Evolutionary conservation across 2,329 filamentous ascomycete species (phyloP), one percentile per base, ranked within the genome.

Genomic region (Fusarium oxysporum): DNA sequence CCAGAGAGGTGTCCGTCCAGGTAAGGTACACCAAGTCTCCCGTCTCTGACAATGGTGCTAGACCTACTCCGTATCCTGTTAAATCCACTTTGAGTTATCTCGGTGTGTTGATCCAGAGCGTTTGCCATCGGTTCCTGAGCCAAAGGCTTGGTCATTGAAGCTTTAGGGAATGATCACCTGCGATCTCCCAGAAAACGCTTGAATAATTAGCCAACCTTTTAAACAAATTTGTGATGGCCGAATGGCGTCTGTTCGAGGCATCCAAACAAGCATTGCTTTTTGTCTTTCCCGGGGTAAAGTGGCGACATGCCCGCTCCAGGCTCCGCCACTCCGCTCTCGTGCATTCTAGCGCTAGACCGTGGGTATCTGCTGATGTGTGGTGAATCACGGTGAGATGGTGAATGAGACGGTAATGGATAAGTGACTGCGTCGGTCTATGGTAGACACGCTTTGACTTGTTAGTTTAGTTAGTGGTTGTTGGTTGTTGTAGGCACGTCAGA

Each of bases 231-330:
- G 30, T 30, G 9, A 37, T 40, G 38, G 51, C 48, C 25, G 17
- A 58, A 71, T 44, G 48, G 32, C 38, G 40, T 44, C 55, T 48
- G 35, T 40, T 50, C 25, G 35, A 40, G 44, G 56, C 30, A 62
- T 61, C 33, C 38, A 65, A 43, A 62, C 48, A 69, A 53, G 25
- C 62, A 67, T 64, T 53, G 64, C 45, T 56, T 51, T 54, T 60
- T 55, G 28, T 44, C 58, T 62, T 74, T 75, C 59, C 67, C 64
- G 72, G 71, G 72, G 73, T 72, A 67, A 75, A 74, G 75, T 74
- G 72, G 73, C 73, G 73, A 76, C 63, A 68, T 55, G 47, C 59
- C 50, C 65, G 45, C 70, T 32, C 63, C 47, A 44, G 63, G 62
- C 71, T 62, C 64, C 57, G 62, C 62, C 68, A 60, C 70, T 71